Percentiles rank a stretch among this genome's conserved stretches.
phyloP scores from a whole-genome alignment of 106 monocot species.

The Apostasia ramifera region DNA sequence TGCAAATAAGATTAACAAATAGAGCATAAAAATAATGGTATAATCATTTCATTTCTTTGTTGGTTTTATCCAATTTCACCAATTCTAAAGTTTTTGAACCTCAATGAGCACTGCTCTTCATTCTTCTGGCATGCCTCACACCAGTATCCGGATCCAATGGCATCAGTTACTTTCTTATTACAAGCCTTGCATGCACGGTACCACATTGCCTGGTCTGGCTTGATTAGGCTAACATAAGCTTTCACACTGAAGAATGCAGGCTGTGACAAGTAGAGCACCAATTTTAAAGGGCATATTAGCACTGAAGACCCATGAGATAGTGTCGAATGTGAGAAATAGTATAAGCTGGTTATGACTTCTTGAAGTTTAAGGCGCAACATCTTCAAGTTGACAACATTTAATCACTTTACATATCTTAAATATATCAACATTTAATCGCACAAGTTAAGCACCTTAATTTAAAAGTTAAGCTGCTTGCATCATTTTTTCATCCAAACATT shows the following conservation, averaged over 20 bases:
- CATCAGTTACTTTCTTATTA: conserved; percentile 96
- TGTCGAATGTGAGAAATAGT: no score
- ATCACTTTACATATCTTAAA: no score
- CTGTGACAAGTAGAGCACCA: conserved; percentile 20
- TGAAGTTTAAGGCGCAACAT: no score
- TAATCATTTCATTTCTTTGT: not conserved
- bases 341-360: no score
- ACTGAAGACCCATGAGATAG: no score
- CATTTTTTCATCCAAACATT: no score
- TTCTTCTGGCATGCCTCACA: conserved; percentile 96
- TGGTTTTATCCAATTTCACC: not conserved
- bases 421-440: no score
- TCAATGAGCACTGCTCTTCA: conserved; percentile 71
- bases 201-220: conserved; percentile 92
- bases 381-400: no score
- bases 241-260: conserved; percentile 73
- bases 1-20: conserved; percentile 12
- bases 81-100: conserved; percentile 27
- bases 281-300: not conserved
- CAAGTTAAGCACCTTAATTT: no score
- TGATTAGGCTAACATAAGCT: conserved; percentile 76
- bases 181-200: conserved; percentile 93
- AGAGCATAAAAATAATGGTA: not conserved
- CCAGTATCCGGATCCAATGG: conserved; percentile 85
- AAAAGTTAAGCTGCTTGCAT: no score